Evolutionary conservation across 257 asterid genomes (phyloP).

Genomic region (Ligustrum vulgare): DNA sequence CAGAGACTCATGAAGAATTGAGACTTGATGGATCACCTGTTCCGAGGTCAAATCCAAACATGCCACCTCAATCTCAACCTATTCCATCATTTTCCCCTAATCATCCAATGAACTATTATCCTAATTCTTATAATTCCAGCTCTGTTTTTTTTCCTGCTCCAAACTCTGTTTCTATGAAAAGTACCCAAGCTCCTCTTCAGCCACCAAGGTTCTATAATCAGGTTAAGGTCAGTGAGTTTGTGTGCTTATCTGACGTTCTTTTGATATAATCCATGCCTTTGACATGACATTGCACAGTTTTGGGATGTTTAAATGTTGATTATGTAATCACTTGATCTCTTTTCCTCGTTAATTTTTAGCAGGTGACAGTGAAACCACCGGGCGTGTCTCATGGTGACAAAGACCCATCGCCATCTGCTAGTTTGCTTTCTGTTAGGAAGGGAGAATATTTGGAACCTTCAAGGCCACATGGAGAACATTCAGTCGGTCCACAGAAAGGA

Average conservation of each 20-base stretch:
- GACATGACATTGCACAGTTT: constrained; percentile 11
- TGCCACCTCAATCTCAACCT: constrained; percentile 67
- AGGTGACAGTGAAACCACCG: constrained; percentile 80
- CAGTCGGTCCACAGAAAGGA: constrained; percentile 40
- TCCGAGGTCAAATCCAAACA: constrained; percentile 56
- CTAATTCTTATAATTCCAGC: constrained; percentile 54
- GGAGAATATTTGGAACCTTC: constrained; percentile 42
- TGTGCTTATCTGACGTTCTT: constrained; percentile 6
- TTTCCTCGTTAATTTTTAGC: constrained; percentile 18
- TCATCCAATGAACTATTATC: constrained; percentile 49
- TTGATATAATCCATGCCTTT: neutral
- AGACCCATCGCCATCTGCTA: constrained; percentile 39
- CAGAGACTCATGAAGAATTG: constrained; percentile 86
- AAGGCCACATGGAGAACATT: constrained; percentile 35
- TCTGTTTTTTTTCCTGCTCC: constrained; percentile 44
- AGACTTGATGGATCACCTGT: constrained; percentile 69
- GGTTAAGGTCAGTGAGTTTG: constrained; percentile 42
- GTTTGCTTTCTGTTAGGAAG: constrained; percentile 46
- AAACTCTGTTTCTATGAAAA: constrained; percentile 55
- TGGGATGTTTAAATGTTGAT: neutral
- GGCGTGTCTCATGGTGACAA: constrained; percentile 50
- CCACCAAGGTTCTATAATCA: constrained; percentile 62
- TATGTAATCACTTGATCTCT: constrained; percentile 13
- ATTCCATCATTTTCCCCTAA: constrained; percentile 60
- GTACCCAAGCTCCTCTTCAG: constrained; percentile 56